These are phyloP conservation scores for Favolaschia claudopus DNA, from an alignment of 768 basidiomycete genomes.

Conservation along the genomic window DNA sequence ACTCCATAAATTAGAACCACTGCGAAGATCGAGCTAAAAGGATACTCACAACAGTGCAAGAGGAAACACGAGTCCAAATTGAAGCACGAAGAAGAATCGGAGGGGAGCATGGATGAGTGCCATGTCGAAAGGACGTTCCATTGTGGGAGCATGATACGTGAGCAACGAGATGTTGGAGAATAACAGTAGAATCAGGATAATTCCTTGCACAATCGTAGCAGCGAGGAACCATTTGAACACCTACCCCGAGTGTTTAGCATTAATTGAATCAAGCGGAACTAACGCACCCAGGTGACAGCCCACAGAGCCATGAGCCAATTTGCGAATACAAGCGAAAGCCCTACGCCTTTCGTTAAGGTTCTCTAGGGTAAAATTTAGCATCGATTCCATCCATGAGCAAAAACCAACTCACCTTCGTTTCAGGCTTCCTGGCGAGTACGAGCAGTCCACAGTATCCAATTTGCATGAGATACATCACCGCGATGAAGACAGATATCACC, in stretches of 20 bases:
- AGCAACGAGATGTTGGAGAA: conserved; percentile 84
- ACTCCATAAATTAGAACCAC: not conserved
- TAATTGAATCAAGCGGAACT: not conserved
- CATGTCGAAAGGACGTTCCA: conserved; percentile 73
- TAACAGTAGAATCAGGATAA: conserved; percentile 73
- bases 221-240: conserved; percentile 79
- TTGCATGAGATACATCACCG: conserved; percentile 67
- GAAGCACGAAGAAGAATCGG: conserved; percentile 68
- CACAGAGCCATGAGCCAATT: conserved; percentile 85
- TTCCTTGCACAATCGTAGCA: conserved; percentile 75
- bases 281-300: conserved; percentile 77
- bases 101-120: conserved; percentile 90
- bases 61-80: conserved; percentile 65
- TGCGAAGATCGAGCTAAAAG: not conserved
- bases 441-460: conserved; percentile 87
- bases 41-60: conserved; percentile 62
- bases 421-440: conserved; percentile 70
- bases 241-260: conserved; percentile 39
- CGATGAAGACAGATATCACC: conserved; percentile 67
- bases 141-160: conserved; percentile 70
- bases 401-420: conserved; percentile 71
- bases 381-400: not conserved
- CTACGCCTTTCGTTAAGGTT: conserved; percentile 81
- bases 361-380: conserved; percentile 43
- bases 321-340: conserved; percentile 73